A percentile compares a stretch with the other conserved stretches of the same genome.
phyloP scores from a whole-genome alignment of 1,139 yeast genomes.

The Lodderomyces orthopsilosis region DNA sequence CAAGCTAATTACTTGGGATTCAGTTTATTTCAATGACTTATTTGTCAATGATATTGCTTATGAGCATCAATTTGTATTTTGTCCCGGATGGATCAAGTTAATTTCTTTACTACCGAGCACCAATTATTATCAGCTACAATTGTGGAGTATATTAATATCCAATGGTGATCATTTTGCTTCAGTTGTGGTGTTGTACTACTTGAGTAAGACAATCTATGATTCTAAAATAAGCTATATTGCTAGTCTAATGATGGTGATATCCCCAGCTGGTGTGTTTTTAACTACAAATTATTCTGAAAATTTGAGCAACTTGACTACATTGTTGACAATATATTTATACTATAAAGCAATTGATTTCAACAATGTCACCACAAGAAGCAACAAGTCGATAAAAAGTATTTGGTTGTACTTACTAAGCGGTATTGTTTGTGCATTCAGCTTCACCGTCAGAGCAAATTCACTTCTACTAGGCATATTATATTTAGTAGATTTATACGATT shows the following conservation, averaged over 20 bases:
- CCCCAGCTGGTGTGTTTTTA: constrained; percentile 82
- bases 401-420: constrained; percentile 53
- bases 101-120: constrained; percentile 16
- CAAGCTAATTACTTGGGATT: constrained; percentile 77
- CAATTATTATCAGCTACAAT: constrained; percentile 40
- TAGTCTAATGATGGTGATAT: constrained; percentile 51
- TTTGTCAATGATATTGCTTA: constrained; percentile 50
- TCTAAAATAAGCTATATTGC: constrained; percentile 30
- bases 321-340: constrained; percentile 56
- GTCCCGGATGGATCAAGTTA: constrained; percentile 70
- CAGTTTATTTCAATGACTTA: constrained; percentile 68
- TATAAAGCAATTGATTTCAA: constrained; percentile 32
- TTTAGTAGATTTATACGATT: constrained; percentile 50
- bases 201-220: constrained; percentile 30
- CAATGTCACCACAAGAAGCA: constrained; percentile 16
- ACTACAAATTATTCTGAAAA: constrained; percentile 79
- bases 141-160: constrained; percentile 44
- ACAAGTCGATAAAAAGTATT: constrained; percentile 16
- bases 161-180: constrained; percentile 54
- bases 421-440: constrained; percentile 52
- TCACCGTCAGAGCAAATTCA: constrained; percentile 72
- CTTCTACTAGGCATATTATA: constrained; percentile 68
- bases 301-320: constrained; percentile 60
- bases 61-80: constrained; percentile 91
- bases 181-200: constrained; percentile 46